phyloP scores from a whole-genome alignment of 2,329 filamentous ascomycete genomes.

The Leptographium radiaticola region DNA sequence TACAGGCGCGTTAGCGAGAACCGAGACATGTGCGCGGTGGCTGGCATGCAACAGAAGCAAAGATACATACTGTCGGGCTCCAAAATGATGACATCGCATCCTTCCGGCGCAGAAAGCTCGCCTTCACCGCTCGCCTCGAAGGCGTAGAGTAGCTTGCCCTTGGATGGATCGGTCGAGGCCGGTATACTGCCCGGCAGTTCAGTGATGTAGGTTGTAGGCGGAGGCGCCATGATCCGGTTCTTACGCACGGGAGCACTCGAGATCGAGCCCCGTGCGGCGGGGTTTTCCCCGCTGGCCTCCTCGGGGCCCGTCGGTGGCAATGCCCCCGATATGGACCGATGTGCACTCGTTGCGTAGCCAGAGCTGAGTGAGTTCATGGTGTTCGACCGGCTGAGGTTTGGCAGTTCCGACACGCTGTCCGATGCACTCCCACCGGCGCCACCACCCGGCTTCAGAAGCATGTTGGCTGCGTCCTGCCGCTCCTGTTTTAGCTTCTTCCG shows the following conservation, averaged over 20 bases:
- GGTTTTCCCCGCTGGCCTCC: conserved; percentile 27
- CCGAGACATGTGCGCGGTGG: no score
- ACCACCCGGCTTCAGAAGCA: conserved; percentile 34
- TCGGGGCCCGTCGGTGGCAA: conserved; percentile 27
- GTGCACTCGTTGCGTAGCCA: conserved; percentile 68
- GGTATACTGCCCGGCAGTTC: conserved; percentile 43
- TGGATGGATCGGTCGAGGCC: conserved; percentile 36
- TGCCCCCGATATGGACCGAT: conserved; percentile 58
- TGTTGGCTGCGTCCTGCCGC: conserved; percentile 66
- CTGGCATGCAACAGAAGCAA: background rate
- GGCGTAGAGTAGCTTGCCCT: conserved; percentile 77
- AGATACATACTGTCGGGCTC: conserved; percentile 71
- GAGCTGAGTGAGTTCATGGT: conserved; percentile 87
- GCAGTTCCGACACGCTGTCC: conserved; percentile 46
- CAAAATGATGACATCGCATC: conserved; percentile 61
- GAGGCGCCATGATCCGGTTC: conserved; percentile 74
- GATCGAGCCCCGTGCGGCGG: conserved; percentile 22
- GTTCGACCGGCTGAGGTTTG: conserved; percentile 62
- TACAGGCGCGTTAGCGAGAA: conserved; percentile 21
- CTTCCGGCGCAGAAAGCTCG: conserved; percentile 70
- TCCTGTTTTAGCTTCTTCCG: conserved; percentile 86
- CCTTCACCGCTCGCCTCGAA: conserved; percentile 74
- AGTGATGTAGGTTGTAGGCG: conserved; percentile 67
- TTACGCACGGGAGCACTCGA: conserved; percentile 30
- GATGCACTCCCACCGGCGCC: conserved; percentile 12